phyloP scores from a whole-genome alignment of 768 basidiomycete species.

The Cystobasidium tubakii region DNA sequence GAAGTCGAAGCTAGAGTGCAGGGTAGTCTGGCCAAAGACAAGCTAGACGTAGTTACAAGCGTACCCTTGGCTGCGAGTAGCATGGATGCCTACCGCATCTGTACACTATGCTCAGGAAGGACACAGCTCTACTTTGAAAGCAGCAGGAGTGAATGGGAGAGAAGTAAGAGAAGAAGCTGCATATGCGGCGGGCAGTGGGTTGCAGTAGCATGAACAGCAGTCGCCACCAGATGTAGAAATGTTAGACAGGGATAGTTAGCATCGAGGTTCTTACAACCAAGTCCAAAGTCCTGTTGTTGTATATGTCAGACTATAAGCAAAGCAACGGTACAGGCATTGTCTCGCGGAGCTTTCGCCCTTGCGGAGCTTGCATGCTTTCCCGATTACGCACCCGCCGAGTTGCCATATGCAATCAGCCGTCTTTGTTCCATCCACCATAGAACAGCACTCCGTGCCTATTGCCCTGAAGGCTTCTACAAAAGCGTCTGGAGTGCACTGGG shows the following conservation, averaged over 20 bases:
- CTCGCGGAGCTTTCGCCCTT: too few relatives aligned
- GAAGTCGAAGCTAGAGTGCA: background rate
- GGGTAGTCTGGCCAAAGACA: background rate
- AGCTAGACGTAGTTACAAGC: background rate
- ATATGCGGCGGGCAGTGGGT: slow-evolving; percentile 16
- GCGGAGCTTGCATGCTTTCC: background rate
- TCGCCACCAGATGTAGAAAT: background rate
- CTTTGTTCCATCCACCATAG: too few relatives aligned
- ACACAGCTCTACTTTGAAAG: background rate
- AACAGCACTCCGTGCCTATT: too few relatives aligned
- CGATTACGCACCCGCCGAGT: too few relatives aligned
- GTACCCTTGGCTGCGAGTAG: background rate
- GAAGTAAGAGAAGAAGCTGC: slow-evolving; percentile 29
- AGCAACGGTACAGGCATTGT: too few relatives aligned
- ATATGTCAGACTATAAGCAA: too few relatives aligned
- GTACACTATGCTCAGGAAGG: background rate
- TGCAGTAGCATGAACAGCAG: background rate
- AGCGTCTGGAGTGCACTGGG: background rate
- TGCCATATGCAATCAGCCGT: too few relatives aligned
- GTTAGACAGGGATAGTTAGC: too few relatives aligned
- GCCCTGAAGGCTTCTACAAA: background rate
- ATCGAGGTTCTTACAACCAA: too few relatives aligned
- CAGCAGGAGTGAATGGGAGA: slow-evolving; percentile 7
- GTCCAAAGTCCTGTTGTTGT: background rate
- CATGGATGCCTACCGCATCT: background rate